These are phyloP conservation scores for Cryptosporidium canis DNA, from an alignment of 169 alveolate species.

Conservation along the genomic window DNA sequence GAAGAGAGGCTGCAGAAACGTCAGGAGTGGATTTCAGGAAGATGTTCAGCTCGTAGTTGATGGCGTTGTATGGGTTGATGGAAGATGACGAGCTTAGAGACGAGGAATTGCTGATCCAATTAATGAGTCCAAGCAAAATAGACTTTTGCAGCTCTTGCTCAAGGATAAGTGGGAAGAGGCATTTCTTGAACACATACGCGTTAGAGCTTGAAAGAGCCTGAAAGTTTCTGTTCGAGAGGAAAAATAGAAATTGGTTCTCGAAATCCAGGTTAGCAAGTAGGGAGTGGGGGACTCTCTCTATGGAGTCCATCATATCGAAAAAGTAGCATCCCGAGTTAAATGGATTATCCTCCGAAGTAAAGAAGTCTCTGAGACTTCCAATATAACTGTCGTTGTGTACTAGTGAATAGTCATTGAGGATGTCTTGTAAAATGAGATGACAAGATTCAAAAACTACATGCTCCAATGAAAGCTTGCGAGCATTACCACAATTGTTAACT, in stretches of 20 bases:
- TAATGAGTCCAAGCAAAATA: constrained; percentile 11
- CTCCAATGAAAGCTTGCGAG: background rate
- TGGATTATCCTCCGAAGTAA: background rate
- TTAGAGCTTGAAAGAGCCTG: constrained; percentile 23
- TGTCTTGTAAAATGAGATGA: background rate
- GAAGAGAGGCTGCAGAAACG: background rate
- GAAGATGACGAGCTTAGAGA: constrained; percentile 12
- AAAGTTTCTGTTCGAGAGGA: constrained; percentile 33
- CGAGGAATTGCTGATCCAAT: constrained; percentile 44
- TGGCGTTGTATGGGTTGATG: background rate
- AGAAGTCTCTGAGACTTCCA: constrained; percentile 17
- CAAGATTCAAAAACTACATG: background rate
- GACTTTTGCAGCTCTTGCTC: constrained; percentile 14
- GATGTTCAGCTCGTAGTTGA: constrained; percentile 13
- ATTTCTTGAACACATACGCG: background rate
- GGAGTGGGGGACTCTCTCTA: constrained; percentile 22
- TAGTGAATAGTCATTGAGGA: constrained; percentile 11
- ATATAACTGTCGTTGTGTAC: constrained; percentile 4
- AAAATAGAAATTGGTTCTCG: constrained; percentile 40
- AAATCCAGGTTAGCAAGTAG: constrained; percentile 37
- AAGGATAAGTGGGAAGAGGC: constrained; percentile 7
- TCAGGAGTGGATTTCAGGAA: background rate
- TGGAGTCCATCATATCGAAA: constrained; percentile 50
- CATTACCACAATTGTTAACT: background rate
- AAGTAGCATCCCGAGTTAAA: constrained; percentile 20